Conservation (phyloP, 345 rosid genomes). For the thale cress (Arabidopsis thaliana) region DNA sequence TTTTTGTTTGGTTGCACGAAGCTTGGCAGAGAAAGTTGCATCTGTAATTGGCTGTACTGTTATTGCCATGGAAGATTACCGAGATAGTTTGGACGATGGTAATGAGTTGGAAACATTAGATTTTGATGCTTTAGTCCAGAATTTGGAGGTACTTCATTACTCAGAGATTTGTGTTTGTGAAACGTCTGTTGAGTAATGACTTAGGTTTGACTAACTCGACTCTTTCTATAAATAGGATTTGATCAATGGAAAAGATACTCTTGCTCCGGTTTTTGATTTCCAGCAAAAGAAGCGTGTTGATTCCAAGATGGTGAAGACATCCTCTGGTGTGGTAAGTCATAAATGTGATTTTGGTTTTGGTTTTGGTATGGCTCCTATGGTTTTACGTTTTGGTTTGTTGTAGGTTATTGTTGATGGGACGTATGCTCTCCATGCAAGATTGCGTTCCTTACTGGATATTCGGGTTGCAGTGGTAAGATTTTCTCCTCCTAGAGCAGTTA, state of each 20-base stretch:
- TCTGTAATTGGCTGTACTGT: slow-evolving; percentile 95
- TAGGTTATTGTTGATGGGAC: slow-evolving; percentile 99
- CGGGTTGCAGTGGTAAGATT: slow-evolving; percentile 96
- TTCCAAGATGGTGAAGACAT: slow-evolving; percentile 64
- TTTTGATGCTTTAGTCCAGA: slow-evolving; percentile 80
- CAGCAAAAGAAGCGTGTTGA: slow-evolving; percentile 73
- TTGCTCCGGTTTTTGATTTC: slow-evolving; percentile 85
- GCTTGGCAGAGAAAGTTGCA: slow-evolving; percentile 98
- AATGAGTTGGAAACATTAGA: slow-evolving; percentile 87
- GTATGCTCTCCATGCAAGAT: slow-evolving; percentile 87
- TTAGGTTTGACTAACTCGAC: slow-evolving; percentile 22
- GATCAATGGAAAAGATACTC: slow-evolving; percentile 71
- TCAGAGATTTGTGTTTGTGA: background rate
- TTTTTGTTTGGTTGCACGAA: slow-evolving; percentile 47
- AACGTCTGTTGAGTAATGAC: slow-evolving; percentile 5
- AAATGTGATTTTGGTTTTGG: slow-evolving; percentile 21
- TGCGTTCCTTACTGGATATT: slow-evolving; percentile 97
- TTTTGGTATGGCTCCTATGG: slow-evolving; percentile 28
- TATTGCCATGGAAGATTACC: slow-evolving; percentile 98
- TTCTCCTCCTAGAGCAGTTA: slow-evolving; percentile 23
- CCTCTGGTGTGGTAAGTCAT: slow-evolving; percentile 79
- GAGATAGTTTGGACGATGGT: slow-evolving; percentile 78
- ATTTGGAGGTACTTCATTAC: slow-evolving; percentile 69
- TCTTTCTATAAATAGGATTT: slow-evolving; percentile 67
- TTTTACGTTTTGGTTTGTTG: slow-evolving; percentile 19